phyloP scores from a whole-genome alignment of 768 basidiomycete genomes.

The Rhizopogon sp. region DNA sequence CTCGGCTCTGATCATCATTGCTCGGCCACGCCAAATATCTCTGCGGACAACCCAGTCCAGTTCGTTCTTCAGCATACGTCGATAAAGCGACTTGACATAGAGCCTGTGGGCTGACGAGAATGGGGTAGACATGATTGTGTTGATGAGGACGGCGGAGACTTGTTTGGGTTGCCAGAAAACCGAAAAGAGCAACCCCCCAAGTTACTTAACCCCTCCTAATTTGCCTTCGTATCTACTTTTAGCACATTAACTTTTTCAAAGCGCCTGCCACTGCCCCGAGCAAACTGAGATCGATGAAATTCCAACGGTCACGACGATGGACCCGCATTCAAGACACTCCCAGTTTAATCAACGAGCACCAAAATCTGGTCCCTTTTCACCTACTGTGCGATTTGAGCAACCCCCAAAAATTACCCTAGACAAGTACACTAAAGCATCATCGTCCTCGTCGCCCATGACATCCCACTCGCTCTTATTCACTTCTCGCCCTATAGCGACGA shows the following conservation, averaged over 20 bases:
- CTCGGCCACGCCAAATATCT: conserved; percentile 82
- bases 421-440: conserved; percentile 36
- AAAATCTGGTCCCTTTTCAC: conserved; percentile 56
- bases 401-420: conserved; percentile 37
- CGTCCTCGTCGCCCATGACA: conserved; percentile 21
- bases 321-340: conserved; percentile 69
- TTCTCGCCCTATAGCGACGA: conserved; percentile 67
- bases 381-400: conserved; percentile 42
- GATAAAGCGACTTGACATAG: conserved; percentile 91
- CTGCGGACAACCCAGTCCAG: conserved; percentile 88
- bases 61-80: conserved; percentile 78
- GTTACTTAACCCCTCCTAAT: not conserved
- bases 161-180: no score
- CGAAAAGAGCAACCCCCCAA: no score
- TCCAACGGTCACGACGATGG: conserved; percentile 39
- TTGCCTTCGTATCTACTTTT: not conserved
- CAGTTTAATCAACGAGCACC: conserved; percentile 74
- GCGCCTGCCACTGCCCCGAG: not conserved
- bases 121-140: conserved; percentile 45
- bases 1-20: conserved; percentile 82
- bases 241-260: not conserved
- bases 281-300: no score
- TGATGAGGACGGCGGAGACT: not conserved
- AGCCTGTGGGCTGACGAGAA: conserved; percentile 74
- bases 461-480: conserved; percentile 10